A percentile compares a stretch with the other conserved stretches of the same genome.
Conservation (phyloP, 768 basidiomycete genomes). For the Russula emetica region DNA sequence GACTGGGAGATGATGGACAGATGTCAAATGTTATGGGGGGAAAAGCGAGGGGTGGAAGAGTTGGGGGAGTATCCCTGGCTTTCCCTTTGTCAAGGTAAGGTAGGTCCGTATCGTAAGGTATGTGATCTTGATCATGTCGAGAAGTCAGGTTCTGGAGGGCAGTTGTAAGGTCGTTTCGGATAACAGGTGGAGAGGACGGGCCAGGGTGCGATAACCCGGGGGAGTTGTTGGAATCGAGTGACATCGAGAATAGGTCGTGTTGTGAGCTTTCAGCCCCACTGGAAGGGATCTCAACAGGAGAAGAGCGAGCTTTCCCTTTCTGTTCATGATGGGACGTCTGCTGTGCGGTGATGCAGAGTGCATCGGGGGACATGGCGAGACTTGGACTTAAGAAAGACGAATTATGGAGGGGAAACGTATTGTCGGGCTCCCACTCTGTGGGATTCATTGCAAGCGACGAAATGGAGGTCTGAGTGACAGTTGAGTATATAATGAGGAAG, state of each 20-base stretch:
- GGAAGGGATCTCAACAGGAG: conserved; percentile 47
- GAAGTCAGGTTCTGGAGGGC: conserved; percentile 3
- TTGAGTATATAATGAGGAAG: conserved; percentile 9
- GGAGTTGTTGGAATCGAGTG: conserved; percentile 18
- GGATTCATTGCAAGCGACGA: conserved; percentile 3
- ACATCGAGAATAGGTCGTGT: conserved; percentile 32
- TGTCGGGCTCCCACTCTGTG: conserved; percentile 5
- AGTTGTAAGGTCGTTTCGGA: conserved; percentile 13
- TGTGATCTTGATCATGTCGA: conserved; percentile 12
- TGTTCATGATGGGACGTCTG: conserved; percentile 27
- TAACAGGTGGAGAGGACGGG: conserved; percentile 26
- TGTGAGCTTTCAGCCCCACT: conserved; percentile 34
- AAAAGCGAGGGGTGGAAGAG: conserved; percentile 63
- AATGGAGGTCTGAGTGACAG: conserved; percentile 9
- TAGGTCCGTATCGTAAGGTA: conserved; percentile 21
- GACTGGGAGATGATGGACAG: conserved; percentile 40
- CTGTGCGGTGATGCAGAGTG: neutral
- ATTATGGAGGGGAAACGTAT: conserved; percentile 3
- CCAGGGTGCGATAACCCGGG: conserved; percentile 30
- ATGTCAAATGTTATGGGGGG: conserved; percentile 48
- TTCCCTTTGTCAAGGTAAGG: conserved; percentile 46
- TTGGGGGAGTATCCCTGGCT: conserved; percentile 50
- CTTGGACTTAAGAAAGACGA: conserved; percentile 3
- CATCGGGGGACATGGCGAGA: conserved; percentile 5
- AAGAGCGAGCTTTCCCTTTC: conserved; percentile 56